Base-by-base conservation (phyloP, 2,329 filamentous ascomycete species). In the Fusarium continuum region DNA sequence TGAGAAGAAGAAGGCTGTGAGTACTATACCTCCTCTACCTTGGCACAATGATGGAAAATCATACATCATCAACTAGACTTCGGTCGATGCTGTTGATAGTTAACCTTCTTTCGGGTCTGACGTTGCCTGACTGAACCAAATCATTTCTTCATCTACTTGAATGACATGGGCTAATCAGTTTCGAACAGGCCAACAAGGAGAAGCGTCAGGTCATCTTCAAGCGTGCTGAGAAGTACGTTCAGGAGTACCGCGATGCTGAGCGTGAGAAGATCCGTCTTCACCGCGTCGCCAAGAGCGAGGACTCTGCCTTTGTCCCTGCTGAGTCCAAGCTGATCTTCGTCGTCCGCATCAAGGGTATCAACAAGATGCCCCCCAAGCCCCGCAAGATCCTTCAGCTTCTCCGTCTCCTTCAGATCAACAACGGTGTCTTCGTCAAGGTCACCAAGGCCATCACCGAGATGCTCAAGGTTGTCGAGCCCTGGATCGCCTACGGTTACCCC, bases 31-130 rank as follows among this genome's bases (percentile, higher is more conserved):
- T 40, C 61, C 62, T 64, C 54, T 68, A 52, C 50, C 48, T 40
- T 65, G 74, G 75, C 79, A 79, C 79, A 28, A 85, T 98, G 94
- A 98, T 98, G 92, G 91, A 91, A 86, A 89, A 88, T n/a, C 86
- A 91, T 84, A 87, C 79, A 81, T 57, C 82, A 83, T 90, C 92
- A 91, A 94, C 94, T 98, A 99, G 95, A 91, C 91, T 79, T 76
- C 81, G 44, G 91, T 94, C 95, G 79, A 96, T 99, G 95, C 85
- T 96, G 94, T 97, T 93, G 92, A 91, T 86, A 86, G 85, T 86
- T 92, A 92, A 96, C 92, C 92, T 96, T 96, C 93, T 97, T 97
- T 97, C 93, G 93, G 94, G 93, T 92, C 93, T 97, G 95, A 98
- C 53, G 61, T 69, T 71, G 70, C 75, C 76, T 72, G 71, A 74